phyloP scores from a whole-genome alignment of 2,329 filamentous ascomycete genomes.

The Aspergillus sp. region DNA sequence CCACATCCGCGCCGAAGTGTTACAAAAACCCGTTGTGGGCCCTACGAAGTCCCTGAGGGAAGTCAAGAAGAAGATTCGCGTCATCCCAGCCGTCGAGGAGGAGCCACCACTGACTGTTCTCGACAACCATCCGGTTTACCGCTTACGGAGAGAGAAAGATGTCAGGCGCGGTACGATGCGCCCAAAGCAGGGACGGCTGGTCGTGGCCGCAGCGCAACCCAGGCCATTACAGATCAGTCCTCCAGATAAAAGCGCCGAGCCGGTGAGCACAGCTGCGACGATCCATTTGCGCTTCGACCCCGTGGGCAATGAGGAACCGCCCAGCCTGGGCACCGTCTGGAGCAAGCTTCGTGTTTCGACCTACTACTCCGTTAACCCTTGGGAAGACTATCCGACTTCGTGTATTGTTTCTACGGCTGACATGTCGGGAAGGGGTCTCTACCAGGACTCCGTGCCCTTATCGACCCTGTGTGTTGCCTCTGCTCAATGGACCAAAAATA shows the following conservation, averaged over 20 bases:
- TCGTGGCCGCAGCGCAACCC: slow-evolving; percentile 59
- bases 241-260: slow-evolving; percentile 35
- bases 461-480: slow-evolving; percentile 57
- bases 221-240: slow-evolving; percentile 53
- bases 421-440: slow-evolving; percentile 50
- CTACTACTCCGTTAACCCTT: slow-evolving; percentile 55
- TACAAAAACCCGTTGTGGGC: slow-evolving; percentile 12
- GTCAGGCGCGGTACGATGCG: slow-evolving; percentile 62
- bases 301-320: slow-evolving; percentile 50
- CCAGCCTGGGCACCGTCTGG: slow-evolving; percentile 52
- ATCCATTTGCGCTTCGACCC: slow-evolving; percentile 64
- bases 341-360: slow-evolving; percentile 60
- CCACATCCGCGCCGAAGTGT: slow-evolving; percentile 50
- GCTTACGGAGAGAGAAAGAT: slow-evolving; percentile 57
- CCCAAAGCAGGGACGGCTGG: slow-evolving; percentile 57
- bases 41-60: slow-evolving; percentile 47
- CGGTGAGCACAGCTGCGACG: slow-evolving; percentile 55
- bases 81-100: slow-evolving; percentile 60
- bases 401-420: slow-evolving; percentile 39
- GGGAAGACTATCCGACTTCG: slow-evolving; percentile 50
- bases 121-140: slow-evolving; percentile 50
- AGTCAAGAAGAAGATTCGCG: slow-evolving; percentile 56
- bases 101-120: slow-evolving; percentile 57
- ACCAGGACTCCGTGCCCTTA: slow-evolving; percentile 53
- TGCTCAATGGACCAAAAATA: slow-evolving; percentile 57